Evolutionary conservation across 352 stramenopile genomes (phyloP), one percentile per base, ranked within the genome.

Genomic region (Phytophthora vignae): DNA sequence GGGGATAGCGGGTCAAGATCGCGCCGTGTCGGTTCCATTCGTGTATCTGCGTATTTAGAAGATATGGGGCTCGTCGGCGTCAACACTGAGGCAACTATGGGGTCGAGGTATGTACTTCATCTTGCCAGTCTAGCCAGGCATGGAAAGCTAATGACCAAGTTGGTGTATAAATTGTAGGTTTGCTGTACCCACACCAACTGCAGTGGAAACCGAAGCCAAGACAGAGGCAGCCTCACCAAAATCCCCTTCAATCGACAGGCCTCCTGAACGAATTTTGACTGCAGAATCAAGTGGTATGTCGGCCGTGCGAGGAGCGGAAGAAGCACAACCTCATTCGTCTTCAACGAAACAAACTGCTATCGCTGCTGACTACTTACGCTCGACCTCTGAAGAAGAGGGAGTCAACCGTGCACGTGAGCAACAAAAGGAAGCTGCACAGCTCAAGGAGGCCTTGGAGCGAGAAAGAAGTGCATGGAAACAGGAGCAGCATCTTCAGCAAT

Each of bases 401-500:
- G 14, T 19, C 9, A 33, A 50, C 14, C 14, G 46, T 11, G 17
- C 19, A 3, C 58, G 12, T 4, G 67, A 76, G 36, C 63, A 25
- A 22, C 29, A 65, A 63, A 73, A 63, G 17, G 68, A 82, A 36
- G 49, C 77, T 15, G 49, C 70, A n/a, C 38, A 66, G 19, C 48
- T 90, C 8, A 82, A 80, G 38, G 55, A 76, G n/a, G 29, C 57
- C 2, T 60, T 88, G 5, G 67, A 85, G 17, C 60, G 67, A 14
- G 78, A 91, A 21, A 71, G 71, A 36, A 79, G 68, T 12, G 40
- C 55, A 7, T 87, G 81, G 82, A 69, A 86, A 40, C 64, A 88
- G 6, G 77, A 91, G 17, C 78, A 92, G 31, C 73, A 83, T 36
- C 38, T 70, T 14, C 72, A 85, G 22, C 82, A 90, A 56, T 60